These are phyloP conservation scores for Dioszegia aurantiaca DNA, from an alignment of 768 basidiomycete genomes.

Conservation along the genomic window DNA sequence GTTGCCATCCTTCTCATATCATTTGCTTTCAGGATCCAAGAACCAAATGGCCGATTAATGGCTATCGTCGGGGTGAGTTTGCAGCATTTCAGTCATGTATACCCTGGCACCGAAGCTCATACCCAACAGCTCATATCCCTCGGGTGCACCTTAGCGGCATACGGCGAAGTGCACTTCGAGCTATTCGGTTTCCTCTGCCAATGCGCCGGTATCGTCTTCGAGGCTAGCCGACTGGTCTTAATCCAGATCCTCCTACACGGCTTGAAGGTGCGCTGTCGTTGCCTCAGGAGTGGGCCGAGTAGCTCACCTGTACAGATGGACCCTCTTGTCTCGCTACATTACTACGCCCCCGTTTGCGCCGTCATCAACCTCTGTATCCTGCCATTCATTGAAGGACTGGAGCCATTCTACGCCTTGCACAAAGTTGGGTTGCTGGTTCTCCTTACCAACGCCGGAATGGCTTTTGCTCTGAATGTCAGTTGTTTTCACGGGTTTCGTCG, in stretches of 20 bases:
- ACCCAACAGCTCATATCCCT: conserved; percentile 69
- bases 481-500: background rate
- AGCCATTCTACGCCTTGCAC: conserved; percentile 74
- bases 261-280: conserved; percentile 58
- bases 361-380: conserved; percentile 78
- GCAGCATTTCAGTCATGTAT: background rate
- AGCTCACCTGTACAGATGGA: conserved; percentile 64
- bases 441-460: conserved; percentile 77
- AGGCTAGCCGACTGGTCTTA: conserved; percentile 84
- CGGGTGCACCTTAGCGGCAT: conserved; percentile 65
- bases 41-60: conserved; percentile 75
- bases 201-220: conserved; percentile 85
- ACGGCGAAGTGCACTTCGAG: conserved; percentile 85
- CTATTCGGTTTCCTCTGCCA: conserved; percentile 84
- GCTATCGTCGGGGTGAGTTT: conserved; percentile 65
- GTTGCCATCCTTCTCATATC: conserved; percentile 71
- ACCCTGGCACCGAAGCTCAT: background rate
- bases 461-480: conserved; percentile 75
- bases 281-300: background rate
- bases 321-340: conserved; percentile 88
- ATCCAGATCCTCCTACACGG: conserved; percentile 94
- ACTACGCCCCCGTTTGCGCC: conserved; percentile 67
- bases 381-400: conserved; percentile 89
- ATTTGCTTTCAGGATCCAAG: conserved; percentile 81
- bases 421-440: conserved; percentile 68